These are phyloP conservation scores for Arachnopeziza araneosa DNA, from an alignment of 2,329 filamentous ascomycete genomes.

Conservation along the genomic window DNA sequence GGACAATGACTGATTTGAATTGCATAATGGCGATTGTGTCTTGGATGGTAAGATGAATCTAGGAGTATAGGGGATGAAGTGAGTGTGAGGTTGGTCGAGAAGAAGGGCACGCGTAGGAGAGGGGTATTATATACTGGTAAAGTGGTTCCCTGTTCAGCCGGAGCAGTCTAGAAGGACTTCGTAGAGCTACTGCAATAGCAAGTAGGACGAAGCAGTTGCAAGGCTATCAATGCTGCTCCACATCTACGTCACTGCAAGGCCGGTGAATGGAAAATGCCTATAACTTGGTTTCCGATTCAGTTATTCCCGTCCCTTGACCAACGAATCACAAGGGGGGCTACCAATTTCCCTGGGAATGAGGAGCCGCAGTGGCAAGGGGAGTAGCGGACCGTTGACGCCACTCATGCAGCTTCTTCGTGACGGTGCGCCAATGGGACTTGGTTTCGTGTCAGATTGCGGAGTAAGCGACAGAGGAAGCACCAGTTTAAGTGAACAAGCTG, in stretches of 20 bases:
- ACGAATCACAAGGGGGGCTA: not conserved
- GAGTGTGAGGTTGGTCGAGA: not conserved
- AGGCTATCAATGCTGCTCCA: not conserved
- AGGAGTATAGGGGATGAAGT: not conserved
- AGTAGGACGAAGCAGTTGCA: not conserved
- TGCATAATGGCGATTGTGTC: slow-evolving; percentile 23
- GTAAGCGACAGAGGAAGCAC: too few species aligned
- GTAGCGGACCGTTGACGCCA: not conserved
- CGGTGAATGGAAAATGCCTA: not conserved
- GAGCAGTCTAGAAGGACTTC: not conserved
- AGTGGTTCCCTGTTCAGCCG: not conserved
- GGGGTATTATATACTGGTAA: not conserved
- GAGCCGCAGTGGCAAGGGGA: not conserved
- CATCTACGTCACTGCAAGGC: slow-evolving; percentile 1
- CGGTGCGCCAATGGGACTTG: not conserved
- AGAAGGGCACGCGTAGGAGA: not conserved
- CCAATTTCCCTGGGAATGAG: not conserved
- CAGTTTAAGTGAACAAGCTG: not conserved
- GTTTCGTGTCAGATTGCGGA: not conserved
- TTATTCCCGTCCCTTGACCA: not conserved
- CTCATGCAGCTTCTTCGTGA: not conserved
- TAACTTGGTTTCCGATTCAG: not conserved
- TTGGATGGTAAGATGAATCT: too few species aligned
- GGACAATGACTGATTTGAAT: slow-evolving; percentile 24
- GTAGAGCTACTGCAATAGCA: not conserved